phyloP scores from a whole-genome alignment of 108 stramenopile species.

The Halocafeteria seosinensis region DNA sequence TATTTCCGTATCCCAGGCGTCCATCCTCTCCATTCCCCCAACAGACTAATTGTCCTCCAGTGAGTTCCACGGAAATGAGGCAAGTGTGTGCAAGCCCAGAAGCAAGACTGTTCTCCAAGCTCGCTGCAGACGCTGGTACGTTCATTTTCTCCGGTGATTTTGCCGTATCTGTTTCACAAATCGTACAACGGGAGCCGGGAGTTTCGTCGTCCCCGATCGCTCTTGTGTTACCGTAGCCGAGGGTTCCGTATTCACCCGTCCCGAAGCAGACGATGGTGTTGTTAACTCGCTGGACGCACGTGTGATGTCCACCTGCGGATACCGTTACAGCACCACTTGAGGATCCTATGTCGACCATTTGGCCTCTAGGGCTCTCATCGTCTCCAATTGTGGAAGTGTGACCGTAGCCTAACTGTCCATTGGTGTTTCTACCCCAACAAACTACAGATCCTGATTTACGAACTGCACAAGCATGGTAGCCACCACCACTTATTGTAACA shows the following conservation, averaged over 20 bases:
- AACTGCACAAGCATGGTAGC: not conserved
- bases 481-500: too few relatives aligned
- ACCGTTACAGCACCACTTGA: too few relatives aligned
- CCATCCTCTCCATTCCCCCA: not conserved
- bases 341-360: too few relatives aligned
- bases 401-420: not conserved
- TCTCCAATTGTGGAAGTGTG: not conserved
- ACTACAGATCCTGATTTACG: not conserved
- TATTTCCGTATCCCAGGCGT: not conserved
- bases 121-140: too few relatives aligned
- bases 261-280: not conserved
- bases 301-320: not conserved
- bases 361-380: too few relatives aligned
- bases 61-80: too few relatives aligned
- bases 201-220: not conserved
- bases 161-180: too few relatives aligned
- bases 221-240: not conserved
- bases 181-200: too few relatives aligned
- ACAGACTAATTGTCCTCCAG: not conserved
- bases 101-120: too few relatives aligned
- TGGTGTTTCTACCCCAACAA: not conserved
- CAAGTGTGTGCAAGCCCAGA: too few relatives aligned
- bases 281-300: not conserved
- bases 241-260: not conserved
- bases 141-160: too few relatives aligned